Evolutionary conservation across 139 green algal species (phyloP).

Genomic region (Closterium sp.): DNA sequence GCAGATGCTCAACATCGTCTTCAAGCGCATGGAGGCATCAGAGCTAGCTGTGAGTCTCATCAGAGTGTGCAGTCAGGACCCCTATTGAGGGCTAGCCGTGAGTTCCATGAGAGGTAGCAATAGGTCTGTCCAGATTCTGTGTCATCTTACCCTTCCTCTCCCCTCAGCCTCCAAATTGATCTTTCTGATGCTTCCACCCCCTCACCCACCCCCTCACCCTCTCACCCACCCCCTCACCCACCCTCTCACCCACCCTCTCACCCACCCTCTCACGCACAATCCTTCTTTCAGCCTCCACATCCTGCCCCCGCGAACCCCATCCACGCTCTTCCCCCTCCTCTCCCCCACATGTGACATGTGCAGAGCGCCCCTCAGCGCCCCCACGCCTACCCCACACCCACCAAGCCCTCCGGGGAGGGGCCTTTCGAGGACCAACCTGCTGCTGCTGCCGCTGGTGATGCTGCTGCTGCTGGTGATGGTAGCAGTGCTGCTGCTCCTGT

Average conservation of each 20-base stretch:
- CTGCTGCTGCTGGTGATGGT: not conserved
- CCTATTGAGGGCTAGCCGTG: too few species aligned
- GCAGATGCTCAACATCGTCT: constrained; percentile 95
- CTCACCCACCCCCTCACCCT: too few species aligned
- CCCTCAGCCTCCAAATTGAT: too few species aligned
- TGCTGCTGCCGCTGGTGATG: not conserved
- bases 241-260: too few species aligned
- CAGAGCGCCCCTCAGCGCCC: not conserved
- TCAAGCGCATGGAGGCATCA: constrained; percentile 88
- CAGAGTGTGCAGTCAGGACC: too few species aligned
- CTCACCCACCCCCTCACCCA: too few species aligned
- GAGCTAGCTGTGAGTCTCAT: not conserved
- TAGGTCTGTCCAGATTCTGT: too few species aligned
- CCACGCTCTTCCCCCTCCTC: not conserved
- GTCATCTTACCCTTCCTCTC: too few species aligned
- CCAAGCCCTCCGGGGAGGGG: not conserved
- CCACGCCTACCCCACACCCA: not conserved
- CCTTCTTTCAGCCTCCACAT: not conserved
- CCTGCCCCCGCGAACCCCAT: not conserved
- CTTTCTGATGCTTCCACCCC: not conserved
- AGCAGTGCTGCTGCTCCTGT: not conserved
- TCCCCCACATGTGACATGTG: not conserved
- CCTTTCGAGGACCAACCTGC: not conserved
- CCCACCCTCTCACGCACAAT: too few species aligned
- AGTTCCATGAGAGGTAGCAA: too few species aligned